Base-by-base conservation (phyloP, 2,329 filamentous ascomycete genomes). In the Microdochium trichocladiopsis region DNA sequence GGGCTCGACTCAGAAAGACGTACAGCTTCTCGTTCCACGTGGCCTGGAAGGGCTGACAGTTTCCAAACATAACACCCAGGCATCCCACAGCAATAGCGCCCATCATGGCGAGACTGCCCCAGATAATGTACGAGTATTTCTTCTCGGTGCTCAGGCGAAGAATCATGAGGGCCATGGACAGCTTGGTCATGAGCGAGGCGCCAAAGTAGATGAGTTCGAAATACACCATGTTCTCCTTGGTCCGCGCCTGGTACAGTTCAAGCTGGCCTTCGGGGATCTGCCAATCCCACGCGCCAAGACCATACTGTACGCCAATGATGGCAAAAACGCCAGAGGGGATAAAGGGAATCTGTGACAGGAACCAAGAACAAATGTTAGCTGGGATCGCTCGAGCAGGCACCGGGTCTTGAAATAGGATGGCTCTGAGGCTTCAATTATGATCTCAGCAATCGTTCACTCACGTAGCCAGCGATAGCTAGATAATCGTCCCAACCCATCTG, bases 141-240 rank as follows among this genome's bases (percentile, higher is more conserved):
- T 52, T 57, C 16, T 48, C 25, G 10, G 43, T 45, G 25, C 50
- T 53, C n/a, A 61, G 33, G 2, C 58, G 58, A 3, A 62, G 48
- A 23, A 59, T 55, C 3, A 54, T 58, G 31, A 60, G 50, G 1
- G 56, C 61, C 36, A 63, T 60, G 25, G 59, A 55, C 22, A 53
- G 50, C 23, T 63, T 62, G 5, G 57, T 60, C 12, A 59, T 23
- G 1, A 53, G 54, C 11, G 60, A 59, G 2, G 60, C 55, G 51
- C 54, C 51, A 31, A 55, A 60, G 55, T 61, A 62, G n/a, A 41
- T 50, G n/a, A 57, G 23, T 23, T 57, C 41, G 28, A 33, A 57
- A 48, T 53, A 55, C 1, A 52, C 12, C 24, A 53, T 43, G 33
- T 53, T 53, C 36, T 57, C 53, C n/a, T 23, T 45, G 2, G 47